These are phyloP conservation scores for Triticum urartu DNA, from an alignment of 176 grass and related monocot species.

Conservation along the genomic window DNA sequence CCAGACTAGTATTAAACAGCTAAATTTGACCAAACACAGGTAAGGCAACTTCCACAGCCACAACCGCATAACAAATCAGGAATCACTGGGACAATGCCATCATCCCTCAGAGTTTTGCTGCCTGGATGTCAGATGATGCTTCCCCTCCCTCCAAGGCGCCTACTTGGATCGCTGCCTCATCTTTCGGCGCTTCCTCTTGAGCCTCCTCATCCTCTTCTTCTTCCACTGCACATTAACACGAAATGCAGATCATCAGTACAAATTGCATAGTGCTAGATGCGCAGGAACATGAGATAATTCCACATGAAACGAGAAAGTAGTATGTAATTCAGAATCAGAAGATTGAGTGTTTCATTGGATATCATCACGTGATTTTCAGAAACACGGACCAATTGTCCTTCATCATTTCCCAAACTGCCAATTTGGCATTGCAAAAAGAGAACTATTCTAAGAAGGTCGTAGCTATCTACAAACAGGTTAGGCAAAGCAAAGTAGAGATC, in stretches of 20 bases:
- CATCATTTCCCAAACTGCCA: constrained; percentile 15
- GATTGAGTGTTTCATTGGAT: constrained; percentile 10
- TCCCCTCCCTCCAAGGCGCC: background rate
- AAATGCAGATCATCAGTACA: background rate
- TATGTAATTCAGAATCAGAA: constrained; percentile 21
- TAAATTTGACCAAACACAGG: background rate
- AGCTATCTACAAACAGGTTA: too few relatives aligned
- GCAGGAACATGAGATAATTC: too few relatives aligned
- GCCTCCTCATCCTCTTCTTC: constrained; percentile 94
- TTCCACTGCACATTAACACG: constrained; percentile 44
- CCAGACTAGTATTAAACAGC: background rate
- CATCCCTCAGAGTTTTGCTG: background rate
- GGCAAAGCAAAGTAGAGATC: too few relatives aligned
- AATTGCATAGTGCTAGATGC: background rate
- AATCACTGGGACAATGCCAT: background rate
- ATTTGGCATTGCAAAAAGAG: too few relatives aligned
- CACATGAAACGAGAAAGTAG: background rate
- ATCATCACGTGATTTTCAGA: constrained; percentile 48
- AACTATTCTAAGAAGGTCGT: too few relatives aligned
- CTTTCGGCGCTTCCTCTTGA: constrained; percentile 91
- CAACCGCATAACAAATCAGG: background rate
- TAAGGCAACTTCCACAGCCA: background rate
- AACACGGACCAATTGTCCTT: constrained; percentile 52
- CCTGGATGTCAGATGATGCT: background rate
- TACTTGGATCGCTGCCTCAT: constrained; percentile 90